Evolutionary conservation across 2,329 filamentous ascomycete species (phyloP).

Genomic region (Endoconidiophora laricicola): DNA sequence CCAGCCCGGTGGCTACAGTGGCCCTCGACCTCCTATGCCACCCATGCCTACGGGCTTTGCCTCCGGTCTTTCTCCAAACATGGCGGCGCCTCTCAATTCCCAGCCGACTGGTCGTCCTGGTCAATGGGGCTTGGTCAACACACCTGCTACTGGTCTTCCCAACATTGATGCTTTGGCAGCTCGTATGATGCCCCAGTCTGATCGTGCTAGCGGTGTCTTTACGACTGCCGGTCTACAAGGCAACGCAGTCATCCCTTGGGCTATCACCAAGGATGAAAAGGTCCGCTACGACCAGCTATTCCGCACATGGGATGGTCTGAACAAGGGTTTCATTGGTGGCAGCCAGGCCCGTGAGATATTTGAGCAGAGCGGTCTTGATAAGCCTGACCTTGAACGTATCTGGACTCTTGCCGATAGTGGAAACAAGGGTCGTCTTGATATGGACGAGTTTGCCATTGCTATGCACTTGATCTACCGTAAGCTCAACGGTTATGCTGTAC

Average conservation of each 20-base stretch:
- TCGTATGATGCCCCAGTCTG: conserved; percentile 93
- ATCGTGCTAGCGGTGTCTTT: conserved; percentile 66
- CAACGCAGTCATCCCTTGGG: conserved; percentile 94
- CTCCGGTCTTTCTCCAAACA: conserved; percentile 42
- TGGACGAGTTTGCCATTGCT: conserved; percentile 94
- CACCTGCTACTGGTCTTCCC: conserved; percentile 71
- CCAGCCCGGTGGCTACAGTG: conserved; percentile 64
- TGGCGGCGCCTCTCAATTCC: conserved; percentile 57
- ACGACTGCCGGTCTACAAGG: conserved; percentile 78
- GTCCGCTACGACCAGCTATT: conserved; percentile 91
- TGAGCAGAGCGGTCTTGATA: conserved; percentile 84
- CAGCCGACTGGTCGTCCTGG: conserved; percentile 87
- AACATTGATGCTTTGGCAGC: conserved; percentile 87
- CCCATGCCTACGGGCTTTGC: conserved; percentile 56
- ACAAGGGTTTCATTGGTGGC: conserved; percentile 81
- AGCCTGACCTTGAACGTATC: conserved; percentile 73
- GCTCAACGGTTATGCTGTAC: conserved; percentile 86
- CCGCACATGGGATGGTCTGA: conserved; percentile 87
- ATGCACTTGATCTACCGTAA: conserved; percentile 99
- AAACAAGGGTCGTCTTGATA: conserved; percentile 83
- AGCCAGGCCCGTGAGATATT: conserved; percentile 94
- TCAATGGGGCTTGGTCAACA: conserved; percentile 97
- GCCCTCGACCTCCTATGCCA: conserved; percentile 74
- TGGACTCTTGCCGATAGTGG: conserved; percentile 92
- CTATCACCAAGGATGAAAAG: conserved; percentile 97